Conservation (phyloP, 176 grass and related monocot genomes). For the Puya raimondii region DNA sequence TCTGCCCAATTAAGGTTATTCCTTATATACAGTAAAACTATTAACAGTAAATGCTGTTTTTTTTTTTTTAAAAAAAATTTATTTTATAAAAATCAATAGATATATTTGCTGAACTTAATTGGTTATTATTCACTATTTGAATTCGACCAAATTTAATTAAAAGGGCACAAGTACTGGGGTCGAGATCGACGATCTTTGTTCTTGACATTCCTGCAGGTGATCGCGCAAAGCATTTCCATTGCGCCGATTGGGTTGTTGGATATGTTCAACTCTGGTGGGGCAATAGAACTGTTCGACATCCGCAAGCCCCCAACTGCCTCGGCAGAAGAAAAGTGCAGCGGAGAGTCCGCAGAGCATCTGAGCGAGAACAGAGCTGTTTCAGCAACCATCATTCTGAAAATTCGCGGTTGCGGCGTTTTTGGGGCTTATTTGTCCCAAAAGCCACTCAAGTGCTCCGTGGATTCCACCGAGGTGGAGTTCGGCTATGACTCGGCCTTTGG, state of each 20-base stretch:
- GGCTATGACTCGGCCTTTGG: constrained; percentile 30
- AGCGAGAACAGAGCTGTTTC: not conserved
- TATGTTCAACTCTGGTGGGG: constrained; percentile 90
- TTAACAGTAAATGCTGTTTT: too few species aligned
- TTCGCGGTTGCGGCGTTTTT: constrained; percentile 56
- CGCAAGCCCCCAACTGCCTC: not conserved
- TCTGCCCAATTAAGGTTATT: constrained; percentile 42
- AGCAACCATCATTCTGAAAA: constrained; percentile 21
- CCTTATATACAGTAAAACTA: not conserved
- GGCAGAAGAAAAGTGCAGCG: not conserved
- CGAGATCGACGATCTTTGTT: not conserved
- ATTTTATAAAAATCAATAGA: too few species aligned
- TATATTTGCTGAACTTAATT: not conserved
- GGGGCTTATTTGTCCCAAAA: constrained; percentile 55
- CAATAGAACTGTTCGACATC: constrained; percentile 46
- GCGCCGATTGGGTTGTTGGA: constrained; percentile 54
- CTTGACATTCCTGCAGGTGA: not conserved
- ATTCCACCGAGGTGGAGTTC: constrained; percentile 39
- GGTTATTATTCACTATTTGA: too few species aligned
- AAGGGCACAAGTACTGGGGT: too few species aligned
- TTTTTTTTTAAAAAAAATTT: too few species aligned
- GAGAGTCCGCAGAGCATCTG: not conserved
- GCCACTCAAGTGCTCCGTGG: constrained; percentile 39
- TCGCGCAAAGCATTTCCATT: constrained; percentile 17
- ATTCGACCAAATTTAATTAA: too few species aligned